Percentiles rank a stretch among this genome's conserved stretches.
phyloP scores from a whole-genome alignment of 306 rosid genomes.

The Quercus parvula region DNA sequence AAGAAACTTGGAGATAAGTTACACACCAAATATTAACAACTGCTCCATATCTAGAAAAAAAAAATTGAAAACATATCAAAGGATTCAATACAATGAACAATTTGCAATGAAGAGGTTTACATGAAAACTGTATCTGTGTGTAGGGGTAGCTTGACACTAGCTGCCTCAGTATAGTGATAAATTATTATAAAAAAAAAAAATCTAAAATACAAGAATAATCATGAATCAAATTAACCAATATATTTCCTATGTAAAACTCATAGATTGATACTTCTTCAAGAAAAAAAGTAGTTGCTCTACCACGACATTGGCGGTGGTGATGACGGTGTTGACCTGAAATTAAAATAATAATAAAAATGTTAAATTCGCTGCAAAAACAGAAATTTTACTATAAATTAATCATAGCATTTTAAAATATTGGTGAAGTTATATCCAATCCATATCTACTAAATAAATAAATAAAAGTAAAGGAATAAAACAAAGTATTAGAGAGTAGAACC shows the following conservation, averaged over 20 bases:
- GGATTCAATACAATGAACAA: neutral
- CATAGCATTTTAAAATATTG: too few species aligned
- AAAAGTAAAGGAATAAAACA: neutral
- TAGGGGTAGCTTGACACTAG: conserved; percentile 5
- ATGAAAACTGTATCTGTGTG: neutral
- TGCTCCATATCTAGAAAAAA: neutral
- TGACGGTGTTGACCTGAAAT: conserved; percentile 62
- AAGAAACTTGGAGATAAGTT: too few species aligned
- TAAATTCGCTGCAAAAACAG: neutral
- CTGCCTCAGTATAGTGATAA: conserved; percentile 4
- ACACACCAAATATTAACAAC: neutral
- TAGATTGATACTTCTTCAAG: conserved; percentile 1
- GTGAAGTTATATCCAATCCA: neutral
- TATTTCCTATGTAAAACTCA: neutral
- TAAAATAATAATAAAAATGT: neutral
- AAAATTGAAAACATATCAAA: neutral
- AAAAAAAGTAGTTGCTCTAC: conserved; percentile 30
- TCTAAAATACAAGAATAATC: neutral
- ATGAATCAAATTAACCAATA: conserved; percentile 32
- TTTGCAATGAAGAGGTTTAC: neutral
- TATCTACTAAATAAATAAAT: neutral
- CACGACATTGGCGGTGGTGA: conserved; percentile 32
- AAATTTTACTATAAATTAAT: neutral
- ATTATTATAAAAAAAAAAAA: conserved; percentile 19
- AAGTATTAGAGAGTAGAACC: conserved; percentile 15